phyloP scores from a whole-genome alignment of 2,329 filamentous ascomycete genomes.

The Gyromitra esculenta region DNA sequence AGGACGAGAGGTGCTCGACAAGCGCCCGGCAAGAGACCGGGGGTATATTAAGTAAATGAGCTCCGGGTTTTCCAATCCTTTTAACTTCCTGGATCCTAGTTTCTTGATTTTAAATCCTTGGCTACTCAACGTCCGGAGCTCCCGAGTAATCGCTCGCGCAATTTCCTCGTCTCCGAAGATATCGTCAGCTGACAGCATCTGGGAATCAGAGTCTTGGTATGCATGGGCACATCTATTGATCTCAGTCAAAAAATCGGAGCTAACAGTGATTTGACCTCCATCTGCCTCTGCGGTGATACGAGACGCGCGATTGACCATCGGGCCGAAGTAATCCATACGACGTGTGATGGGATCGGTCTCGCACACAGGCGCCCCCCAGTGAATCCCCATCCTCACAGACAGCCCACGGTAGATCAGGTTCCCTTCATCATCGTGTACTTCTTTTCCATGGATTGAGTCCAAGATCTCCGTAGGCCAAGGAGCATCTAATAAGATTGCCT shows the following conservation, averaged over 20 bases:
- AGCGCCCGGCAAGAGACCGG: constrained; percentile 80
- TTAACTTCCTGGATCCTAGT: constrained; percentile 91
- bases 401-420: constrained; percentile 93
- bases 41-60: constrained; percentile 96
- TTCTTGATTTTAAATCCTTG: constrained; percentile 98
- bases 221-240: constrained; percentile 90
- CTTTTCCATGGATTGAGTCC: constrained; percentile 83
- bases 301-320: constrained; percentile 97
- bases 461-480: constrained; percentile 94
- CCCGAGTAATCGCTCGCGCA: constrained; percentile 81
- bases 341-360: constrained; percentile 95
- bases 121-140: constrained; percentile 84
- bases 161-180: constrained; percentile 78
- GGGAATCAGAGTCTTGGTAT: constrained; percentile 74
- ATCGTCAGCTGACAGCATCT: constrained; percentile 76
- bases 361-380: constrained; percentile 93
- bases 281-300: constrained; percentile 94
- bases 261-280: constrained; percentile 95
- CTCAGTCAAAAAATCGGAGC: constrained; percentile 95
- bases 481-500: constrained; percentile 85
- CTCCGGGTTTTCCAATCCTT: constrained; percentile 96
- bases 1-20: constrained; percentile 58
- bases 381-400: constrained; percentile 96
- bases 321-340: constrained; percentile 99
- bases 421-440: constrained; percentile 78